Conservation (phyloP, 257 asterid genomes). For the Salvia rosmarinus region DNA sequence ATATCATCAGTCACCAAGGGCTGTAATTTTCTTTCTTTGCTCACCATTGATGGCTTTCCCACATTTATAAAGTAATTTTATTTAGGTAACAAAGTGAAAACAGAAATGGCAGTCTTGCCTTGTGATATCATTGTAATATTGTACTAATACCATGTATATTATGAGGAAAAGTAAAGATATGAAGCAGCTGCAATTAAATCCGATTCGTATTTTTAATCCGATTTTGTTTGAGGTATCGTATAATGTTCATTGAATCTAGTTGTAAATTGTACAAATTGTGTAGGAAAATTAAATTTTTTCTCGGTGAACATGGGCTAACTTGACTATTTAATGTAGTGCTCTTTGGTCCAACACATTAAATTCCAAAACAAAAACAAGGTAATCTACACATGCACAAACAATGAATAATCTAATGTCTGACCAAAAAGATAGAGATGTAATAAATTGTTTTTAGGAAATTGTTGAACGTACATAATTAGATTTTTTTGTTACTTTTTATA, state of each 20-base stretch:
- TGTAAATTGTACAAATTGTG: too few relatives aligned
- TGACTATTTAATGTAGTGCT: neutral
- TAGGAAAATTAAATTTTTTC: neutral
- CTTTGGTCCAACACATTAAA: neutral
- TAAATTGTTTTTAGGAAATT: neutral
- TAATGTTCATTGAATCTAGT: neutral
- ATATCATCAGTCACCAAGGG: slow-evolving; percentile 29
- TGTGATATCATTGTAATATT: slow-evolving; percentile 42
- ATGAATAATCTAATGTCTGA: neutral
- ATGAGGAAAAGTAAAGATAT: slow-evolving; percentile 19
- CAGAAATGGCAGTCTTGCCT: slow-evolving; percentile 35
- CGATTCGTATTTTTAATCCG: neutral
- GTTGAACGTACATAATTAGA: too few relatives aligned
- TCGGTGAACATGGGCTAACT: neutral
- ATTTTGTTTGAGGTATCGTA: neutral
- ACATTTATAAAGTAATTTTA: slow-evolving; percentile 27
- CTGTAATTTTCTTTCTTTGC: slow-evolving; percentile 46
- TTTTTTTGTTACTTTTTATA: too few relatives aligned
- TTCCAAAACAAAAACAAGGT: neutral
- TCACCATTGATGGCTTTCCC: slow-evolving; percentile 45
- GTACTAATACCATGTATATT: slow-evolving; percentile 38
- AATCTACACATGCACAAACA: neutral
- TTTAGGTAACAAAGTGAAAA: slow-evolving; percentile 39
- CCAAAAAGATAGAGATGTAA: neutral
- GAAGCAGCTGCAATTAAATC: slow-evolving; percentile 13